Conservation (phyloP, 208 protist species). For the Vickermania spadyakhi region DNA sequence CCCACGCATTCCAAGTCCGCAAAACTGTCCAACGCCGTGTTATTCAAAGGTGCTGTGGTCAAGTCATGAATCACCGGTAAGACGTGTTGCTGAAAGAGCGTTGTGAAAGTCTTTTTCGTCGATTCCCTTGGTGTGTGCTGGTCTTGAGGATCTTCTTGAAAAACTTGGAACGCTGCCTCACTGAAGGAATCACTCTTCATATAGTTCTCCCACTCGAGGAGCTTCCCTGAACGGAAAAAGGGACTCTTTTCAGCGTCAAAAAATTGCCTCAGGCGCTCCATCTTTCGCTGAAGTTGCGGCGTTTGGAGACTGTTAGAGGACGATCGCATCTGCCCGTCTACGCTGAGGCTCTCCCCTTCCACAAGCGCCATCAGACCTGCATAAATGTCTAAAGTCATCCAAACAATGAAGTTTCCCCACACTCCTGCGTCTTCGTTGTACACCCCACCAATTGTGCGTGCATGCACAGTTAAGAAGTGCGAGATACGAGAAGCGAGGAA, state of each 20-base stretch:
- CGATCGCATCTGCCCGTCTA: background rate
- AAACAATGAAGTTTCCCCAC: background rate
- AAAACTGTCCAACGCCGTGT: background rate
- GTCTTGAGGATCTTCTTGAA: background rate
- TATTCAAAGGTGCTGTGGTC: no score
- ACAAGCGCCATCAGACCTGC: background rate
- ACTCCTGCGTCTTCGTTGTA: background rate
- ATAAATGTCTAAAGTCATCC: background rate
- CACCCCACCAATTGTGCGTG: background rate
- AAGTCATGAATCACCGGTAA: background rate
- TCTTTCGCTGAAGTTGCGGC: background rate
- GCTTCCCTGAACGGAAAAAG: no score
- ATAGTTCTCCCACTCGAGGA: no score
- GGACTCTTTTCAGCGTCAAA: no score
- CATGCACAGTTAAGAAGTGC: background rate
- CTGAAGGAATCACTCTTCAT: background rate
- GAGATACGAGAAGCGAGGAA: background rate
- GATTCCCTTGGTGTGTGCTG: no score
- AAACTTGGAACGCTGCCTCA: background rate
- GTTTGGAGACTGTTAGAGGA: background rate
- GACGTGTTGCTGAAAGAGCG: background rate
- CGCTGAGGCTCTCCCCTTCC: background rate
- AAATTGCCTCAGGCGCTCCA: background rate
- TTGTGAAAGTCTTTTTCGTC: no score
- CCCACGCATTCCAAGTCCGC: background rate